Percentiles rank a stretch among this genome's conserved stretches.
phyloP scores from a whole-genome alignment of 2,329 filamentous ascomycete genomes.

The Beauveria sp. region DNA sequence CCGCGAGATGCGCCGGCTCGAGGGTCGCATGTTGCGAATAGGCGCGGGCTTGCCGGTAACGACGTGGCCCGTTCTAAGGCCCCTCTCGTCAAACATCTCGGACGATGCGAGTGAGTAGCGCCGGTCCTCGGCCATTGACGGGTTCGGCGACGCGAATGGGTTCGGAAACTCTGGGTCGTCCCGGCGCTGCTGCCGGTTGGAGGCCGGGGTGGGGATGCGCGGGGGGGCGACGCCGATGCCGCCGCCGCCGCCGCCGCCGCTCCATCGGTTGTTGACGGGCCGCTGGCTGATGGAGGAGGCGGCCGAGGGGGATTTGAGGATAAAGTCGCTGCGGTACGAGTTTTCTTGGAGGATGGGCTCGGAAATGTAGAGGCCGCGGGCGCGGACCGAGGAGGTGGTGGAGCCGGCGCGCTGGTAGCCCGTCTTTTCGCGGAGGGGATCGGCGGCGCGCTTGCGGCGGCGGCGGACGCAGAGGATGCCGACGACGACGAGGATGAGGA shows the following conservation, averaged over 20 bases:
- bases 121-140: conserved; percentile 17
- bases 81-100: not conserved
- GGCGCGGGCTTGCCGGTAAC: conserved; percentile 10
- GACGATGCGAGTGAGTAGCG: not conserved
- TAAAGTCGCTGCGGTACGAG: conserved; percentile 45
- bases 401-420: not conserved
- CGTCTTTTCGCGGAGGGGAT: conserved; percentile 16
- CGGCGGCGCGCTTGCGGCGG: conserved; percentile 15
- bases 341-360: conserved; percentile 43
- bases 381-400: conserved; percentile 12
- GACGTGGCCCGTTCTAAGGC: conserved; percentile 7
- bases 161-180: conserved; percentile 20
- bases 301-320: conserved; percentile 29
- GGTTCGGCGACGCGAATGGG: conserved; percentile 27
- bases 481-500: conserved; percentile 7
- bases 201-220: not conserved
- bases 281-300: conserved; percentile 12
- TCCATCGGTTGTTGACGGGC: conserved; percentile 12
- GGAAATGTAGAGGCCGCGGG: conserved; percentile 38
- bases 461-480: conserved; percentile 16
- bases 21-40: conserved; percentile 8
- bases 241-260: conserved; percentile 12
- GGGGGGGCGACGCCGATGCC: no score
- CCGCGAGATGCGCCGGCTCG: conserved; percentile 8
- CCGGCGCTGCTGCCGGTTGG: not conserved